Conservation (phyloP, 2,329 filamentous ascomycete genomes). For the Penicillium digitatum region DNA sequence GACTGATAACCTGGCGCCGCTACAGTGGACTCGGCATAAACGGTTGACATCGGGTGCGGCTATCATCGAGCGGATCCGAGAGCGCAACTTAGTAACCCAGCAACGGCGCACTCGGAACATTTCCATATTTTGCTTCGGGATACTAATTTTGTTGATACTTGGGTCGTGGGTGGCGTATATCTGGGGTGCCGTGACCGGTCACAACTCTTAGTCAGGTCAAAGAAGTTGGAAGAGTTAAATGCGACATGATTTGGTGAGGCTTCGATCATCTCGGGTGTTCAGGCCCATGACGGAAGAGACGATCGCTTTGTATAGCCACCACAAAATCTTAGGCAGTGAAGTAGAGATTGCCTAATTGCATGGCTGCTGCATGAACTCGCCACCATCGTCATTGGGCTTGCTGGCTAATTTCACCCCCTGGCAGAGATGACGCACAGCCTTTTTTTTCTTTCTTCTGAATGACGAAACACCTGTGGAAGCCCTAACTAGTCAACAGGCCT, state of each 20-base stretch:
- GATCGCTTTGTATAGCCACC: neutral
- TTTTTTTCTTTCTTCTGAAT: neutral
- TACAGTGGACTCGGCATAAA: conserved; percentile 59
- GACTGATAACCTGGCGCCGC: conserved; percentile 44
- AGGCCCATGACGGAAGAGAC: neutral
- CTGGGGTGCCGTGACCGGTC: conserved; percentile 56
- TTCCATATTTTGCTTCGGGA: conserved; percentile 44
- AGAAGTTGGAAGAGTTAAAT: neutral
- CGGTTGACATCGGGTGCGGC: conserved; percentile 46
- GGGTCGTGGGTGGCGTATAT: conserved; percentile 54
- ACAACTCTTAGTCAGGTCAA: conserved; percentile 37
- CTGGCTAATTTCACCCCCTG: neutral
- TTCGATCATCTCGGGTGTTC: neutral
- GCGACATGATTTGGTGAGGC: neutral
- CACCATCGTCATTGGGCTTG: conserved; percentile 5
- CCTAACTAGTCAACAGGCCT: neutral
- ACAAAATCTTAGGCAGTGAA: neutral
- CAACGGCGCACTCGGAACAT: conserved; percentile 41
- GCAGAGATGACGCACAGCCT: neutral
- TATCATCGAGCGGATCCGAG: conserved; percentile 43
- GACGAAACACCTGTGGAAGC: neutral
- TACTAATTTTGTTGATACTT: conserved; percentile 46
- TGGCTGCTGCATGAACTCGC: neutral
- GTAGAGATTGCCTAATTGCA: neutral
- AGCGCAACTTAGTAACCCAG: conserved; percentile 40